phyloP scores from a whole-genome alignment of 1,139 yeast genomes.

The Scheffersomyces insectosa region DNA sequence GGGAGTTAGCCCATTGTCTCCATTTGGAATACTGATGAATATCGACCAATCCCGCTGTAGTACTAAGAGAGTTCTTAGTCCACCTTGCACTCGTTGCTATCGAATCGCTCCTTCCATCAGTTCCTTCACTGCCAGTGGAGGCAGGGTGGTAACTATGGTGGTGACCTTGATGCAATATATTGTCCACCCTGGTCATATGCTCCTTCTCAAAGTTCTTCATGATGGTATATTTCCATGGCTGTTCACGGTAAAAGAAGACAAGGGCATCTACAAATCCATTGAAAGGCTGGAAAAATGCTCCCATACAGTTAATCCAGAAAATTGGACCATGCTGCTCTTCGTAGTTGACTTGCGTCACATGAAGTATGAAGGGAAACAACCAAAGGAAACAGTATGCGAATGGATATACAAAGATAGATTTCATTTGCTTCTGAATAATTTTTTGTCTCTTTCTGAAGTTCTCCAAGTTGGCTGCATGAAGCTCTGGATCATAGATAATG shows the following conservation, averaged over 20 bases:
- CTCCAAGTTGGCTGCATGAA: slow-evolving; percentile 62
- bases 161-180: slow-evolving; percentile 9
- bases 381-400: slow-evolving; percentile 76
- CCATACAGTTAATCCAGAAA: slow-evolving; percentile 65
- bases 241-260: slow-evolving; percentile 76
- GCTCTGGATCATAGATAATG: slow-evolving; percentile 28
- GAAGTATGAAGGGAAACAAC: slow-evolving; percentile 78
- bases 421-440: slow-evolving; percentile 75
- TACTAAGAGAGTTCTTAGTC: slow-evolving; percentile 27
- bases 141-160: background rate
- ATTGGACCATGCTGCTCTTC: slow-evolving; percentile 52
- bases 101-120: slow-evolving; percentile 8
- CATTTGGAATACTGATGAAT: slow-evolving; percentile 27
- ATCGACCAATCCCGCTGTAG: slow-evolving; percentile 26
- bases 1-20: slow-evolving; percentile 36
- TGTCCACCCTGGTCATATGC: slow-evolving; percentile 28
- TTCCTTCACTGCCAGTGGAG: slow-evolving; percentile 14
- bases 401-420: slow-evolving; percentile 80
- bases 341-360: slow-evolving; percentile 56
- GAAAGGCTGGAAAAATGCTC: slow-evolving; percentile 78
- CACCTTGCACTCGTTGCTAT: slow-evolving; percentile 26
- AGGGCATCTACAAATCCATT: slow-evolving; percentile 76
- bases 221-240: slow-evolving; percentile 65
- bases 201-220: slow-evolving; percentile 43
- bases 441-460: slow-evolving; percentile 61